Percentiles rank a stretch among this genome's conserved stretches.
Conservation (phyloP, 2,329 filamentous ascomycete species). For the Talaromyces sp. region DNA sequence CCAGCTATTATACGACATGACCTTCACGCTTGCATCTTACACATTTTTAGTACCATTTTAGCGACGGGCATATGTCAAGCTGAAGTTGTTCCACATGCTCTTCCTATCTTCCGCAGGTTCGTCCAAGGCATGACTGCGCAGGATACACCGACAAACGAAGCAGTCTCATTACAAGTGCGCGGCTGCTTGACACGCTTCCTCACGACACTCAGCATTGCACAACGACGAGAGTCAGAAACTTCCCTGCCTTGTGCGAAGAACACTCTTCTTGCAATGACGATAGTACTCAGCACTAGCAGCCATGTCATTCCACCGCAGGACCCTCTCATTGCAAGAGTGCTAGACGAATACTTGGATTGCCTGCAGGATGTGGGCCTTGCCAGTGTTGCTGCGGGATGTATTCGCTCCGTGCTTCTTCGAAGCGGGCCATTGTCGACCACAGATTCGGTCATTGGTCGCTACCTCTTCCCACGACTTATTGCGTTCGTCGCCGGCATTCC, state of each 20-base stretch:
- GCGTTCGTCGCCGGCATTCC: slow-evolving; percentile 62
- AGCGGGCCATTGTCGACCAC: slow-evolving; percentile 58
- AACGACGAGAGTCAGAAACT: slow-evolving; percentile 60
- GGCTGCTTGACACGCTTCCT: slow-evolving; percentile 81
- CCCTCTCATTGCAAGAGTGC: slow-evolving; percentile 68
- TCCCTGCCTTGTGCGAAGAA: slow-evolving; percentile 91
- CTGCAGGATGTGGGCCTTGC: slow-evolving; percentile 61
- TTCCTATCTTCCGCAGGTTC: slow-evolving; percentile 91
- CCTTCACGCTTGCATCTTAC: slow-evolving; percentile 90
- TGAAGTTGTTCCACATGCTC: slow-evolving; percentile 80
- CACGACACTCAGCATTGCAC: slow-evolving; percentile 59
- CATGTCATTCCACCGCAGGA: slow-evolving; percentile 73
- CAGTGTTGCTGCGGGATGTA: slow-evolving; percentile 86
- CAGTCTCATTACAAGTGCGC: slow-evolving; percentile 69
- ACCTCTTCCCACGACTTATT: slow-evolving; percentile 72
- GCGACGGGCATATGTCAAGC: slow-evolving; percentile 84
- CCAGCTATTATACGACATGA: slow-evolving; percentile 95
- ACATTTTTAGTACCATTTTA: slow-evolving; percentile 92
- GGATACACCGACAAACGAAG: slow-evolving; percentile 33
- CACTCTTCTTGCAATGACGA: slow-evolving; percentile 79
- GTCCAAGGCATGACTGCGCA: slow-evolving; percentile 67
- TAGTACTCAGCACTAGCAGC: slow-evolving; percentile 78
- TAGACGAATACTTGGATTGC: slow-evolving; percentile 82
- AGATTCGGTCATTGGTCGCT: slow-evolving; percentile 71
- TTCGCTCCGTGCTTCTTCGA: slow-evolving; percentile 77